These are phyloP conservation scores for Dactylellina parvicollis DNA, from an alignment of 2,329 filamentous ascomycete species.

Conservation along the genomic window DNA sequence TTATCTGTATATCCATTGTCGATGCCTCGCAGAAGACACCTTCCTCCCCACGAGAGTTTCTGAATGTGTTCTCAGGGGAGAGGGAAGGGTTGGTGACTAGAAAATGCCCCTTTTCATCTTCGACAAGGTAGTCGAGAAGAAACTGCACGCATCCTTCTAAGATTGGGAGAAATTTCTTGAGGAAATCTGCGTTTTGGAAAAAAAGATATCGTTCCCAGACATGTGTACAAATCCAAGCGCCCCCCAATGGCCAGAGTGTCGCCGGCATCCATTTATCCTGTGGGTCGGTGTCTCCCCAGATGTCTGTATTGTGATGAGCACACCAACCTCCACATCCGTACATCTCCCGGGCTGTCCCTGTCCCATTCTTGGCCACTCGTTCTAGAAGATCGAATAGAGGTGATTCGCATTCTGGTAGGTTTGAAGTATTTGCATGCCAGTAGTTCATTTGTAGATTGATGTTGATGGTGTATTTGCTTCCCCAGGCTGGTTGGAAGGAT, in stretches of 20 bases:
- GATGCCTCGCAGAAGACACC: slow-evolving; percentile 63
- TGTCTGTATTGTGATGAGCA: slow-evolving; percentile 62
- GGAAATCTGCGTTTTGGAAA: slow-evolving; percentile 59
- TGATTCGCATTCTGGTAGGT: slow-evolving; percentile 61
- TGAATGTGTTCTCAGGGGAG: slow-evolving; percentile 62
- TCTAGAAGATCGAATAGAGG: slow-evolving; percentile 63
- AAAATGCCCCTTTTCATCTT: slow-evolving; percentile 56
- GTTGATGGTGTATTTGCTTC: slow-evolving; percentile 66
- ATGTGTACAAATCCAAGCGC: slow-evolving; percentile 62
- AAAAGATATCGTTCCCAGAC: slow-evolving; percentile 62
- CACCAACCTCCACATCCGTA: slow-evolving; percentile 62
- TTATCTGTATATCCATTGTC: slow-evolving; percentile 65
- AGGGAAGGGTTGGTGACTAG: slow-evolving; percentile 61
- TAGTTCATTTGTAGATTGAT: slow-evolving; percentile 69
- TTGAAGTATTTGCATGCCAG: slow-evolving; percentile 62
- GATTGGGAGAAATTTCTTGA: slow-evolving; percentile 58
- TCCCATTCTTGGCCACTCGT: slow-evolving; percentile 59
- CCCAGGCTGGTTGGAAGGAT: slow-evolving; percentile 63
- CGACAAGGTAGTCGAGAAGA: slow-evolving; percentile 61
- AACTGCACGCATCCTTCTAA: slow-evolving; percentile 61
- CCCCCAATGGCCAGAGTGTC: slow-evolving; percentile 62
- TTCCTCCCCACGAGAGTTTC: slow-evolving; percentile 51
- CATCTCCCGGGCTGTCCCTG: slow-evolving; percentile 60
- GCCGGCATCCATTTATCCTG: slow-evolving; percentile 60
- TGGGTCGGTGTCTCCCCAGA: slow-evolving; percentile 62